Evolutionary conservation across 768 basidiomycete species (phyloP), one percentile per base, ranked within the genome.

Genomic region (Tricholoma terreum): DNA sequence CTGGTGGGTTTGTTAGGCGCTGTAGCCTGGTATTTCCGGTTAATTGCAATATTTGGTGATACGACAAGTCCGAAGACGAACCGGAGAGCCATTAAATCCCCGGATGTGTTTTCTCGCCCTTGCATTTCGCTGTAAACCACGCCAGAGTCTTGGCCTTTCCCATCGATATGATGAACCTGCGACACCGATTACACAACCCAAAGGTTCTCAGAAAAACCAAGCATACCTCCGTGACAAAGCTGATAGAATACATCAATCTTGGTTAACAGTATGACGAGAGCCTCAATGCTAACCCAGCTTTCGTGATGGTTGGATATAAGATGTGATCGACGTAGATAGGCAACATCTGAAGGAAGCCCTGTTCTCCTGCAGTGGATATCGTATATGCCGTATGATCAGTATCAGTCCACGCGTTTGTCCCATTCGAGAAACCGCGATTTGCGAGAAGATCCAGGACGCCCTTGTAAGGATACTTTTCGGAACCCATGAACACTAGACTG

Each of bases 81-180:
- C 93, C 84, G 76, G 24, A 94, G 80, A 35, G 87, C 85, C 90
- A 97, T 94, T 43, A 98, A 76, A 74, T 98, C 95, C 9, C 84
- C 86, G 1, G 92, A 84, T 0, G 91, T 94, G 67, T 98, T 98
- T 75, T 98, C 89, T 48, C 96, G 82, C 1, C 94, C 94, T 74
- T 95, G 92, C 94, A 97, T 97, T 75, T 94, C 91, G 66, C 89
- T 90, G 71, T 97, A 98, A 9, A 98, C 96, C 1, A 99, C 97
- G 35, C 97, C 97, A 14, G 92, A 90, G 66, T 98, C 85, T 63
- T 95, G 84, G 7, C 94, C 96, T 66, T 91, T 85, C 2, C 82
- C 82, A 70, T 98, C 90, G 61, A 98, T 85, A 71, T 98, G 94
- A 70, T 98, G 92, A n/a, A 99, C 88, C 90, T 92, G 62, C 9